Conservation (phyloP, 2,329 filamentous ascomycete genomes). For the Rachicladosporium sp. region DNA sequence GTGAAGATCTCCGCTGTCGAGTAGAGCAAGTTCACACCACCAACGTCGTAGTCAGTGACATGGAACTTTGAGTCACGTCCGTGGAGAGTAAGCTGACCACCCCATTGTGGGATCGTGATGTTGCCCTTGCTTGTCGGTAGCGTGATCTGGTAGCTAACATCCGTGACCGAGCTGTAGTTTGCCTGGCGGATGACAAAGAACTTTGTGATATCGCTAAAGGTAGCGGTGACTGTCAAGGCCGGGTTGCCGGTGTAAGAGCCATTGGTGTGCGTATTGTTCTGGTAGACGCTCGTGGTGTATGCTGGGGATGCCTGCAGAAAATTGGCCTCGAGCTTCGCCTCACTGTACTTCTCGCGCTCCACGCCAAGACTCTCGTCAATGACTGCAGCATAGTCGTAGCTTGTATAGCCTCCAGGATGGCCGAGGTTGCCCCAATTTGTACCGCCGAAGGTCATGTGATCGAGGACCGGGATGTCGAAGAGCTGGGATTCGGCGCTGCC, state of each 20-base stretch:
- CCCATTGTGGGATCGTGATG: slow-evolving; percentile 47
- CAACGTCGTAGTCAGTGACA: slow-evolving; percentile 54
- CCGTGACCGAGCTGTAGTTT: slow-evolving; percentile 47
- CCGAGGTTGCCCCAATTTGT: slow-evolving; percentile 66
- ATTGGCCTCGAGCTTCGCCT: slow-evolving; percentile 63
- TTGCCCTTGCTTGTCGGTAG: slow-evolving; percentile 47
- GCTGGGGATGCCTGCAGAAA: slow-evolving; percentile 62
- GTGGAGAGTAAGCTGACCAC: slow-evolving; percentile 43
- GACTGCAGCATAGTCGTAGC: slow-evolving; percentile 48
- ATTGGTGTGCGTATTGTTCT: slow-evolving; percentile 32
- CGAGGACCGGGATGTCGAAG: slow-evolving; percentile 82
- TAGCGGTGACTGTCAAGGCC: slow-evolving; percentile 48
- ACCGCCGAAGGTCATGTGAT: slow-evolving; percentile 70
- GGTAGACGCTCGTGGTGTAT: slow-evolving; percentile 50
- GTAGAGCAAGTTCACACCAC: slow-evolving; percentile 48
- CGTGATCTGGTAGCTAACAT: slow-evolving; percentile 51
- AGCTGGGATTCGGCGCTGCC: slow-evolving; percentile 85
- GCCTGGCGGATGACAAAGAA: slow-evolving; percentile 56
- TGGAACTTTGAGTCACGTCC: slow-evolving; percentile 57
- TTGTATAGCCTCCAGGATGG: slow-evolving; percentile 47
- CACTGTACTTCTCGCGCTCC: slow-evolving; percentile 63
- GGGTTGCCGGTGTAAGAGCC: slow-evolving; percentile 42
- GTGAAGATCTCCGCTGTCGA: slow-evolving; percentile 60
- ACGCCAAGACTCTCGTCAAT: slow-evolving; percentile 60
- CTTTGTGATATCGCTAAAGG: slow-evolving; percentile 41